These are phyloP conservation scores for Blastobotrys chiropterorum DNA, from an alignment of 805 yeast genomes.

Conservation along the genomic window DNA sequence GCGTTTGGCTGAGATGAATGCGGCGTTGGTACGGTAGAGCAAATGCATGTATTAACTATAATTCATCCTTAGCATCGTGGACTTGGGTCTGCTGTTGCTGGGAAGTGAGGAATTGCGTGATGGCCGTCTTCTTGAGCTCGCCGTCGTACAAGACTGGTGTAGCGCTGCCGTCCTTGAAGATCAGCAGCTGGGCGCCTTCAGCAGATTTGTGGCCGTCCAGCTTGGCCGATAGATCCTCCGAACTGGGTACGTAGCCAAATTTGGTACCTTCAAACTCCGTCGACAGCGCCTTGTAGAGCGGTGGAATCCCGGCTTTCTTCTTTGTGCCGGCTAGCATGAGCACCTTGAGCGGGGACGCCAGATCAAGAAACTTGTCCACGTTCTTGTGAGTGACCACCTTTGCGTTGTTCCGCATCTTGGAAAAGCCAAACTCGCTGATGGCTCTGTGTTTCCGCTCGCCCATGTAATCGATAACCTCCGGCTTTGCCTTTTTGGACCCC, in stretches of 20 bases:
- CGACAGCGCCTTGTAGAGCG: constrained; percentile 28
- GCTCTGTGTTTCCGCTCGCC: constrained; percentile 27
- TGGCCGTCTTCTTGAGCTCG: constrained; percentile 5
- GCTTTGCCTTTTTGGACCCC: constrained; percentile 37
- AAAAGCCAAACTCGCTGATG: constrained; percentile 24
- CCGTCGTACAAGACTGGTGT: constrained; percentile 1
- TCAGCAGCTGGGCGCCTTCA: constrained; percentile 22
- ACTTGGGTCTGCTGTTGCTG: background rate
- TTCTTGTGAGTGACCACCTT: constrained; percentile 19
- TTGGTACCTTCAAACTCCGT: constrained; percentile 23
- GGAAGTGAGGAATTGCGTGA: background rate
- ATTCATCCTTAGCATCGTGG: background rate
- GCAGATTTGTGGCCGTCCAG: constrained; percentile 19
- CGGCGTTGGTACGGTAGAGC: background rate
- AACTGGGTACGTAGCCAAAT: constrained; percentile 23
- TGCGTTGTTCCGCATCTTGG: constrained; percentile 27
- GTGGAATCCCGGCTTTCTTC: constrained; percentile 25
- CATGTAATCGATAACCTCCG: constrained; percentile 23
- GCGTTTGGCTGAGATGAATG: constrained; percentile 22
- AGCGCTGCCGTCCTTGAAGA: constrained; percentile 18
- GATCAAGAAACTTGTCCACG: constrained; percentile 21
- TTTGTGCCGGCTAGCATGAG: constrained; percentile 25
- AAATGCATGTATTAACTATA: background rate
- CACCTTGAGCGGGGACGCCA: constrained; percentile 21
- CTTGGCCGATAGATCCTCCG: constrained; percentile 22